Percentiles rank a stretch among this genome's conserved stretches.
Evolutionary conservation across 179 eudicot genomes (phyloP).

Genomic region (Beta lomatogona): DNA sequence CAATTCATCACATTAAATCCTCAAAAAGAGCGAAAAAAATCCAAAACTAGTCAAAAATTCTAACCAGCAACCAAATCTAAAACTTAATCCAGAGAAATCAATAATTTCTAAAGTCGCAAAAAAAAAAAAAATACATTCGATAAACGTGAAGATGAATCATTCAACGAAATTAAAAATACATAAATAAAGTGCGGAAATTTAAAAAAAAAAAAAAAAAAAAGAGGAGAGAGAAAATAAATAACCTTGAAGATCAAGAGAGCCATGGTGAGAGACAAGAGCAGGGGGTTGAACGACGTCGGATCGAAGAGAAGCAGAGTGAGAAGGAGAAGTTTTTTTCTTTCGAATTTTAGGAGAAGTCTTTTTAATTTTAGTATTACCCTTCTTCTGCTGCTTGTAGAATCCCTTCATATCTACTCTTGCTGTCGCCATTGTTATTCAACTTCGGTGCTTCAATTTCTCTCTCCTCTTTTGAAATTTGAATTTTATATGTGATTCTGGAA

Average conservation of each 20-base stretch:
- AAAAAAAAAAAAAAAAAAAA: background rate
- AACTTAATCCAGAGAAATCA: background rate
- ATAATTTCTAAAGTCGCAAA: background rate
- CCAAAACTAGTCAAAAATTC: background rate
- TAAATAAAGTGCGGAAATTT: background rate
- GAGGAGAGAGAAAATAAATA: background rate
- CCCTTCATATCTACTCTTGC: constrained; percentile 55
- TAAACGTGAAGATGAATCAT: too few relatives aligned
- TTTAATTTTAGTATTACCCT: constrained; percentile 33
- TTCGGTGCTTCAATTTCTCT: background rate
- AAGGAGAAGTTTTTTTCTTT: constrained; percentile 32
- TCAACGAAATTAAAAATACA: background rate
- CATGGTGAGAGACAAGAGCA: constrained; percentile 52
- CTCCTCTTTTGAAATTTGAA: background rate
- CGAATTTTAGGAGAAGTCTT: constrained; percentile 25
- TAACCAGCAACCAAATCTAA: background rate
- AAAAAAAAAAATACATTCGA: background rate
- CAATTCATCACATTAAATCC: too few relatives aligned
- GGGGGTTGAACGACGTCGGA: constrained; percentile 51
- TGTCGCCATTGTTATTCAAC: constrained; percentile 36
- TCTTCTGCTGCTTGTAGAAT: constrained; percentile 65
- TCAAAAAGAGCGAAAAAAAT: too few relatives aligned
- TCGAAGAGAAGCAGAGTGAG: constrained; percentile 41
- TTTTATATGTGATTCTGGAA: background rate
- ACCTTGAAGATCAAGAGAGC: constrained; percentile 60